A percentile compares a stretch with the other conserved stretches of the same genome.
These are phyloP conservation scores for Phragmites australis DNA, from an alignment of 176 grass and related monocot species.

Conservation along the genomic window DNA sequence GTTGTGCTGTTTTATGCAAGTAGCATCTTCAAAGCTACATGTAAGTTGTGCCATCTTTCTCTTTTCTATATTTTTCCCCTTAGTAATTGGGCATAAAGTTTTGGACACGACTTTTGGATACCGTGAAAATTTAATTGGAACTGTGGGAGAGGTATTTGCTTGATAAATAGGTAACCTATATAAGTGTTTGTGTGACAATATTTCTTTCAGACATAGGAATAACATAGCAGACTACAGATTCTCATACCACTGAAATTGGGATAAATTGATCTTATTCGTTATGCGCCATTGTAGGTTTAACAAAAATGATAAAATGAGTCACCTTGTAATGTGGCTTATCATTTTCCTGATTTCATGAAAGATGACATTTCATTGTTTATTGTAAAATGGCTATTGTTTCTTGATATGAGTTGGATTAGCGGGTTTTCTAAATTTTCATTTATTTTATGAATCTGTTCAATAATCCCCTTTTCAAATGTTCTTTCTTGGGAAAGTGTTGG, in stretches of 20 bases:
- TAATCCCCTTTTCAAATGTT: too few relatives aligned
- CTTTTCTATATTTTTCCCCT: neutral
- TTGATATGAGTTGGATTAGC: too few relatives aligned
- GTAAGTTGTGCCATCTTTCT: constrained; percentile 31
- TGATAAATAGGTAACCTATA: neutral
- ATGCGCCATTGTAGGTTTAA: neutral
- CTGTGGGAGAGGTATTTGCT: neutral
- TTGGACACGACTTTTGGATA: neutral
- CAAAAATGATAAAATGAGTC: neutral
- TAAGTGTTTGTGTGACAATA: neutral
- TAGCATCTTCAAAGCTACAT: constrained; percentile 88
- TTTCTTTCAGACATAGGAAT: neutral
- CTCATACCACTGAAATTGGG: neutral
- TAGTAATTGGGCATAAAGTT: neutral
- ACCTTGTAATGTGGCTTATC: neutral
- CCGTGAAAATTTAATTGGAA: neutral
- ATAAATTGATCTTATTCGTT: neutral
- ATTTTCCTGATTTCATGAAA: neutral
- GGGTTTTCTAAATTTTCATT: too few relatives aligned
- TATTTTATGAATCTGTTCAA: too few relatives aligned
- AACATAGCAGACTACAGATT: neutral
- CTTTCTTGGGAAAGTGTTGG: too few relatives aligned
- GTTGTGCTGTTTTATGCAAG: constrained; percentile 84
- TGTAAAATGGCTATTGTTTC: neutral
- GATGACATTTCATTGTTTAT: neutral